Base-by-base conservation (phyloP, 768 basidiomycete genomes). In the Cantharellus anzutake region DNA sequence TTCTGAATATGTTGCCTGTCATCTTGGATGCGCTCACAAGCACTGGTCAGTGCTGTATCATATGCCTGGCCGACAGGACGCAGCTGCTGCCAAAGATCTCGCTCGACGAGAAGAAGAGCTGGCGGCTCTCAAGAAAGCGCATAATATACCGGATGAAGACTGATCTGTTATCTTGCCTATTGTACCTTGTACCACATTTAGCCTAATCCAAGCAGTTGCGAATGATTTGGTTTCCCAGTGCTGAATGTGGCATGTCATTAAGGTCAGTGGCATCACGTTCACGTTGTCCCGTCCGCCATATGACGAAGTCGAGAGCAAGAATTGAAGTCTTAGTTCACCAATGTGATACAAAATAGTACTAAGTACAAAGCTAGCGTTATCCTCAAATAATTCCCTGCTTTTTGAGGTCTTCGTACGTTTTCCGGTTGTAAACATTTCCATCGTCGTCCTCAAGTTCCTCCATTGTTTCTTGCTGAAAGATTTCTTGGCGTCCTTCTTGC, bases 401-500 rank as follows among this genome's bases (percentile, higher is more conserved):
- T 76, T 92, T 94, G 65, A 96, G 75, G 67, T 94, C 90, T 66
- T 94, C 90, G 67, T 92, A 97, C n/a, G 90, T 94, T 76, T 96
- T 96, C 67, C 84, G 82, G 71, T 92, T 92, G 71, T 98, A 97
- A 56, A 98, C 96, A 66, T 99, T 98, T 14, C 96, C 96, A 69
- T 98, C 96, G 52, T 89, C 89, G 68, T 99, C 96, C 68, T 99
- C 96, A 42, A 97, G 78, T 71, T 99, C 96, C 70, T 98, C 96
- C 80, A 93, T 94, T 29, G 87, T 87, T 71, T 97, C 92, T 66
- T 87, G 83, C 69, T 87, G 83, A 61, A 86, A 86, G 59, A 97
- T 84, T 67, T 98, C 96, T 66, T 88, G 83, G 20, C 85, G 78
- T n/a, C 96, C 96, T 71, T 98, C 94, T 62, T 84, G 84, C 72